These are phyloP conservation scores for Aspergillus puulaauensis DNA, from an alignment of 2,329 filamentous ascomycete species.

Conservation along the genomic window DNA sequence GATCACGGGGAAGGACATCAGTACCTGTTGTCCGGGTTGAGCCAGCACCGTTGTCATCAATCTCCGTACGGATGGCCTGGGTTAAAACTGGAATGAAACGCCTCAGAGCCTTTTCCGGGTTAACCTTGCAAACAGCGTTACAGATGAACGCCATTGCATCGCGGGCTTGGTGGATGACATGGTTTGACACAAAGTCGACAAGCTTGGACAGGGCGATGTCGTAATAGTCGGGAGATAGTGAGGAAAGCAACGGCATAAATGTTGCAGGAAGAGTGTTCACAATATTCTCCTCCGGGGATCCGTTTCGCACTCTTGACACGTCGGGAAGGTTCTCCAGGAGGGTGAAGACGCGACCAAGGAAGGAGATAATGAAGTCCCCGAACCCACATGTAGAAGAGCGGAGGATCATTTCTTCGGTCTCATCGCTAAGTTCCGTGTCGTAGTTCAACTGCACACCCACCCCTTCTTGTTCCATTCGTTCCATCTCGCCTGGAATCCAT, in stretches of 20 bases:
- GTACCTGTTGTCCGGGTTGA: constrained; percentile 91
- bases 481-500: constrained; percentile 94
- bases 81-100: constrained; percentile 88
- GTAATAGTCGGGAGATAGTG: constrained; percentile 88
- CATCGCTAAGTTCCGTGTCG: constrained; percentile 73
- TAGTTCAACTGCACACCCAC: constrained; percentile 86
- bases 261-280: constrained; percentile 93
- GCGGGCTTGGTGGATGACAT: constrained; percentile 93
- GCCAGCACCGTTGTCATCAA: constrained; percentile 92
- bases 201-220: constrained; percentile 91
- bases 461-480: constrained; percentile 85
- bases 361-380: constrained; percentile 84
- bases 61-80: constrained; percentile 90
- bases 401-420: constrained; percentile 82
- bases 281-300: constrained; percentile 93
- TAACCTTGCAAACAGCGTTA: constrained; percentile 93
- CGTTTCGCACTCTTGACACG: constrained; percentile 79
- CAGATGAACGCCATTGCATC: constrained; percentile 99
- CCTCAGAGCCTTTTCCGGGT: constrained; percentile 88
- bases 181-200: constrained; percentile 83
- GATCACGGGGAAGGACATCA: constrained; percentile 88
- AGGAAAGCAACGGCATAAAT: constrained; percentile 84
- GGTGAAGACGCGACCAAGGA: constrained; percentile 92
- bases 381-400: constrained; percentile 93
- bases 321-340: constrained; percentile 94